These are phyloP conservation scores for Starmerella khaoyaiensis DNA, from an alignment of 805 yeast genomes.

Conservation along the genomic window DNA sequence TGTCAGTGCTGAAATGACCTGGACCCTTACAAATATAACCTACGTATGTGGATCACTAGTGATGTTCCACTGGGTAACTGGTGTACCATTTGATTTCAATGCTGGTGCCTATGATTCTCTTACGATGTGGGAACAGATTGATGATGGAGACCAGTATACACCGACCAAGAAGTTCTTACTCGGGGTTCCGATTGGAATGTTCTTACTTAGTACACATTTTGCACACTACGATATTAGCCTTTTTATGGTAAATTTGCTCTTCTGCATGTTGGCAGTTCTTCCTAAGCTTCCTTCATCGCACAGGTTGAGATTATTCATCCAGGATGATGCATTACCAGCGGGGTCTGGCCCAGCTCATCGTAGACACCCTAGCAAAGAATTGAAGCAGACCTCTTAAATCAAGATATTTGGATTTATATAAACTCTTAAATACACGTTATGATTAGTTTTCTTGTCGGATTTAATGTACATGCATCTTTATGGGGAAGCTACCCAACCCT, in stretches of 20 bases:
- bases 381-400: slow-evolving; percentile 11
- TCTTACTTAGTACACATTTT: slow-evolving; percentile 79
- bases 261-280: slow-evolving; percentile 75
- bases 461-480: no score
- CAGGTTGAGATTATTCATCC: slow-evolving; percentile 27
- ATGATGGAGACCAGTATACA: slow-evolving; percentile 91
- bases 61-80: slow-evolving; percentile 94
- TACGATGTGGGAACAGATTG: slow-evolving; percentile 98
- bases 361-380: slow-evolving; percentile 16
- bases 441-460: no score
- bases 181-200: slow-evolving; percentile 83
- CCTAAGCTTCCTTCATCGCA: slow-evolving; percentile 65
- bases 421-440: no score
- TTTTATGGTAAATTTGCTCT: slow-evolving; percentile 65
- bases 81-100: slow-evolving; percentile 91
- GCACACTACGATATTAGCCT: slow-evolving; percentile 68
- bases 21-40: slow-evolving; percentile 88
- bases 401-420: neutral
- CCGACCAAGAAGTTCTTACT: slow-evolving; percentile 88
- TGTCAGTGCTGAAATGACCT: slow-evolving; percentile 68
- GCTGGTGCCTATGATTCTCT: slow-evolving; percentile 90
- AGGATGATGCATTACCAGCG: slow-evolving; percentile 17
- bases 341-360: slow-evolving; percentile 13
- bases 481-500: no score
- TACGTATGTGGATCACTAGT: slow-evolving; percentile 85